Conservation (phyloP, 179 eudicot genomes). For the Nepenthes alata region DNA sequence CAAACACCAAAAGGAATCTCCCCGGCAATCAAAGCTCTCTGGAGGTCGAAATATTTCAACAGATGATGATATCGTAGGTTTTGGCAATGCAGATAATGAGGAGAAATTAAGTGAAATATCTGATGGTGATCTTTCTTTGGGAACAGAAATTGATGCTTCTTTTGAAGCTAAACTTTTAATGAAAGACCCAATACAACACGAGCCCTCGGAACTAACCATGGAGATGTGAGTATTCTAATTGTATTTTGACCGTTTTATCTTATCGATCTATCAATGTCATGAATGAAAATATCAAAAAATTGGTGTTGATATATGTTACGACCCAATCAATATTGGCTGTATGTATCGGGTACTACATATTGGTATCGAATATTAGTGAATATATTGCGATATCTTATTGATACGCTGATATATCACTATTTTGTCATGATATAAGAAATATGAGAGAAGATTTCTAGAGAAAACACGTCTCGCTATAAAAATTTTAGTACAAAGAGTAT, state of each 20-base stretch:
- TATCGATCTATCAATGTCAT: too few species aligned
- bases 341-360: too few species aligned
- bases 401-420: too few species aligned
- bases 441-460: too few species aligned
- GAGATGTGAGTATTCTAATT: slow-evolving; percentile 32
- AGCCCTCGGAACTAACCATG: slow-evolving; percentile 12
- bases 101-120: slow-evolving; percentile 37
- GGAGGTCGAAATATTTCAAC: slow-evolving; percentile 15
- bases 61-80: slow-evolving; percentile 13
- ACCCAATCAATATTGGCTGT: too few species aligned
- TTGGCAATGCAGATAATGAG: slow-evolving; percentile 22
- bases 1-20: slow-evolving; percentile 13
- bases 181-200: slow-evolving; percentile 20
- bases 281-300: too few species aligned
- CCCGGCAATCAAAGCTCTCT: slow-evolving; percentile 13
- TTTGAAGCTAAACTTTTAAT: slow-evolving; percentile 16
- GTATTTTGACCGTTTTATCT: not conserved
- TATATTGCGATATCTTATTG: too few species aligned
- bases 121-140: slow-evolving; percentile 33
- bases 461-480: too few species aligned
- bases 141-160: slow-evolving; percentile 44
- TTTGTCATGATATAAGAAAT: too few species aligned
- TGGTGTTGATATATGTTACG: too few species aligned
- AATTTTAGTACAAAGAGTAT: too few species aligned
- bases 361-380: too few species aligned